Evolutionary conservation across 176 grass and related monocot species (phyloP).

Genomic region (Chloris gayana): DNA sequence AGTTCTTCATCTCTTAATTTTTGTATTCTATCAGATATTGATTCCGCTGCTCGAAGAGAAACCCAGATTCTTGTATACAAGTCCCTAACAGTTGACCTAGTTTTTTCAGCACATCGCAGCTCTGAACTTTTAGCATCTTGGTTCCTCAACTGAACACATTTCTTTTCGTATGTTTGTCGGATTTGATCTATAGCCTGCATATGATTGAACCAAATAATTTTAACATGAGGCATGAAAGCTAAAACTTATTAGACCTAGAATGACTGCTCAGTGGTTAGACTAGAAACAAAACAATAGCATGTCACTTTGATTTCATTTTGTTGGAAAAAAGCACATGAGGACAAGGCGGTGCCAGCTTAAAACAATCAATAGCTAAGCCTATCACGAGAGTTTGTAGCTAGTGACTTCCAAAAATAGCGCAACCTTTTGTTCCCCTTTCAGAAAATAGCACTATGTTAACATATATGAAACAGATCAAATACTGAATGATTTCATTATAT

Average conservation of each 20-base stretch:
- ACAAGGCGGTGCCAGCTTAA: background rate
- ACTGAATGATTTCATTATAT: background rate
- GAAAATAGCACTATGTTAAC: background rate
- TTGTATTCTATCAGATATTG: constrained; percentile 88
- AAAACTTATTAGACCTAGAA: background rate
- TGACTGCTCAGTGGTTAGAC: background rate
- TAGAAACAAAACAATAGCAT: constrained; percentile 3
- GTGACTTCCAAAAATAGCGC: background rate
- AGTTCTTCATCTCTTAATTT: constrained; percentile 89
- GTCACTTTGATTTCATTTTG: background rate
- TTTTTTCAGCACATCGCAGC: constrained; percentile 67
- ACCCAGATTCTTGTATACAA: constrained; percentile 93
- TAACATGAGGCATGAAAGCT: constrained; percentile 7
- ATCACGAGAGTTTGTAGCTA: background rate
- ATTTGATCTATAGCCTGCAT: constrained; percentile 77
- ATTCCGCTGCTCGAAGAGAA: constrained; percentile 79
- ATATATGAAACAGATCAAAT: background rate
- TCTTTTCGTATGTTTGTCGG: constrained; percentile 83
- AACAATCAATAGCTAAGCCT: background rate
- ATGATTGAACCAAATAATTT: constrained; percentile 21
- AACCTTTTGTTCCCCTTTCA: background rate
- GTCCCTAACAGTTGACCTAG: constrained; percentile 71
- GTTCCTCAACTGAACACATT: constrained; percentile 84
- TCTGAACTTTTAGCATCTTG: constrained; percentile 78
- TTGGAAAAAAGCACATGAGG: too few relatives aligned